Percentiles rank a stretch among this genome's conserved stretches.
phyloP scores from a whole-genome alignment of 1,284 basidiomycete species.

The Mycena citricolor region DNA sequence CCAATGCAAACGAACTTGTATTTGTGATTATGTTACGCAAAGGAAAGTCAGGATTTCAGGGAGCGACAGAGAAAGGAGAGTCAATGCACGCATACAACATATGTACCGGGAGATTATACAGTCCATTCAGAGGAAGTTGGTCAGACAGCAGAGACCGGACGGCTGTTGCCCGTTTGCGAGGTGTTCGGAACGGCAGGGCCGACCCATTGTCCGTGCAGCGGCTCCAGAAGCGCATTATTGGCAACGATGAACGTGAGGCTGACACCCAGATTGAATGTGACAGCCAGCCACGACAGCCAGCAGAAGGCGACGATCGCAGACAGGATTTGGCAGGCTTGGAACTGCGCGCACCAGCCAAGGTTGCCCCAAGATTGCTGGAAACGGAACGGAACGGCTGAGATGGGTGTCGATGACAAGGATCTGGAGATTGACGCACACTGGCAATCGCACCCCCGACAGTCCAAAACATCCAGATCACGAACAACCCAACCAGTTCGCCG shows the following conservation, averaged over 20 bases:
- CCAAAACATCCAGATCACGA: conserved; percentile 67
- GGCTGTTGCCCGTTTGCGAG: too few species aligned
- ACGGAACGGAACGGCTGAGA: too few species aligned
- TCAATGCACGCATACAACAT: too few species aligned
- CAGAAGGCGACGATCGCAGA: conserved; percentile 69
- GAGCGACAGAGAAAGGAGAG: too few species aligned
- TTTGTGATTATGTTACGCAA: too few species aligned
- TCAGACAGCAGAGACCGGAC: too few species aligned
- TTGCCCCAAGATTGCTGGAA: conserved; percentile 53
- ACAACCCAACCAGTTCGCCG: conserved; percentile 60
- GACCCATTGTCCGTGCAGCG: conserved; percentile 22
- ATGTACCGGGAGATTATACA: too few species aligned
- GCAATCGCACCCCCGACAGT: conserved; percentile 65
- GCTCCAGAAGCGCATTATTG: conserved; percentile 22
- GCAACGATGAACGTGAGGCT: conserved; percentile 36
- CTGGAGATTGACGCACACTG: conserved; percentile 44
- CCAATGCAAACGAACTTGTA: too few species aligned
- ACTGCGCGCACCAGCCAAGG: conserved; percentile 58
- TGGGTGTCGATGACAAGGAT: not conserved
- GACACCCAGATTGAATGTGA: conserved; percentile 40
- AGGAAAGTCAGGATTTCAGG: too few species aligned
- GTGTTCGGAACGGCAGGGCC: too few species aligned
- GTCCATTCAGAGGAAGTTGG: too few species aligned
- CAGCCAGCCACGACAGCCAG: conserved; percentile 64
- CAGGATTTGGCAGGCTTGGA: conserved; percentile 59